Conservation (phyloP, 2,329 filamentous ascomycete genomes). For the Knoxdaviesia proteae region DNA sequence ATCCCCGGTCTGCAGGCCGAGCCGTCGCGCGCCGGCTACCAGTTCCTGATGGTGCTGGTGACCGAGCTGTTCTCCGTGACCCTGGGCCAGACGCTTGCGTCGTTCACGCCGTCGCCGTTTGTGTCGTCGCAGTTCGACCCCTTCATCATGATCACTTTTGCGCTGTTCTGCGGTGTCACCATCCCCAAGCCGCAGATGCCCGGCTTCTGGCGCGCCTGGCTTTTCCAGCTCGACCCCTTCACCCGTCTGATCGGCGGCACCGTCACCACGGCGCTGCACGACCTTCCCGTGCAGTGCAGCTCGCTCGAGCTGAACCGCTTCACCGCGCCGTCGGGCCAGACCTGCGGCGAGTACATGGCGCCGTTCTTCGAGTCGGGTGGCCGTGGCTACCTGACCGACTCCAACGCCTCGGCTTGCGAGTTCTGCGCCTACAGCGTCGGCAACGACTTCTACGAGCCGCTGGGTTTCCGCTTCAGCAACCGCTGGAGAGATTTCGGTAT, state of each 20-base stretch:
- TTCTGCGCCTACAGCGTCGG: slow-evolving; percentile 70
- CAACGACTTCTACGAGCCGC: slow-evolving; percentile 54
- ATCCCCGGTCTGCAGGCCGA: slow-evolving; percentile 52
- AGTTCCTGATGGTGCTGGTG: slow-evolving; percentile 68
- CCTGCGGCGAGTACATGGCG: slow-evolving; percentile 57
- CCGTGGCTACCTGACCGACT: slow-evolving; percentile 48
- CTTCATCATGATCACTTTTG: slow-evolving; percentile 63
- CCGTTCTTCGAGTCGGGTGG: slow-evolving; percentile 49
- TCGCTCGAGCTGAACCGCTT: slow-evolving; percentile 45
- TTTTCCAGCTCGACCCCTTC: slow-evolving; percentile 68
- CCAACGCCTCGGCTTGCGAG: slow-evolving; percentile 42
- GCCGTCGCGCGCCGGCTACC: slow-evolving; percentile 53
- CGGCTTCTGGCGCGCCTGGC: slow-evolving; percentile 57
- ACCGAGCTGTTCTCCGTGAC: slow-evolving; percentile 74
- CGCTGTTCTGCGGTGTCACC: slow-evolving; percentile 73
- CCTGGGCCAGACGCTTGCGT: slow-evolving; percentile 54
- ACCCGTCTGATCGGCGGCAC: slow-evolving; percentile 65
- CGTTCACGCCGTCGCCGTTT: slow-evolving; percentile 58
- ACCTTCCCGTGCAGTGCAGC: slow-evolving; percentile 38
- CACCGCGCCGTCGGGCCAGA: slow-evolving; percentile 40
- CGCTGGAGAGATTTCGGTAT: slow-evolving; percentile 75
- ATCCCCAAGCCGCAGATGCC: slow-evolving; percentile 63
- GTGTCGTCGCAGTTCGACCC: slow-evolving; percentile 66
- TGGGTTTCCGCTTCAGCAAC: slow-evolving; percentile 44
- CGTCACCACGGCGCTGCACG: slow-evolving; percentile 57